Percentiles rank a stretch among this genome's conserved stretches.
These are phyloP conservation scores for Fraxinus sp. DNA, from an alignment of 305 asterid genomes.

Conservation along the genomic window DNA sequence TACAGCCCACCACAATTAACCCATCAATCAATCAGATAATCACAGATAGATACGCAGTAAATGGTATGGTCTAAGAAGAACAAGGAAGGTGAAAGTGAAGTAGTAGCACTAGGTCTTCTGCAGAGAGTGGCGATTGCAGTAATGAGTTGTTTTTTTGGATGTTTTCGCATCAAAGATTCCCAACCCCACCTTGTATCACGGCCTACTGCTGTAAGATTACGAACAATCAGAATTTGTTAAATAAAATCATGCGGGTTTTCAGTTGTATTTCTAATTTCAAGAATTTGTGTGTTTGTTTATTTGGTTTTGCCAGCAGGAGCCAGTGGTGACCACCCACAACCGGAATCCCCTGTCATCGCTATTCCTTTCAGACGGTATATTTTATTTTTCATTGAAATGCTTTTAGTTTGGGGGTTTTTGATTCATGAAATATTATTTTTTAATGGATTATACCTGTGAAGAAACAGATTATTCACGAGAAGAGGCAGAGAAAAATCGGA, in stretches of 20 bases:
- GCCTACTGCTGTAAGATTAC: conserved; percentile 32
- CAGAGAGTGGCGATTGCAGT: conserved; percentile 32
- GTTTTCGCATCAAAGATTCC: conserved; percentile 59
- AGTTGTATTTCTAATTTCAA: background rate
- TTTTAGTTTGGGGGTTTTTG: background rate
- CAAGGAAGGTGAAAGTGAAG: conserved; percentile 22
- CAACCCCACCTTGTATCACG: conserved; percentile 4
- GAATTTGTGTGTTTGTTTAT: background rate
- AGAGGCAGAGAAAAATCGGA: conserved; percentile 37
- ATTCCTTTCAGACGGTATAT: conserved; percentile 56
- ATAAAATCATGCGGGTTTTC: background rate
- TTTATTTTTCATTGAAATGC: background rate
- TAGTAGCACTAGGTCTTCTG: conserved; percentile 29
- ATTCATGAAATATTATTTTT: background rate
- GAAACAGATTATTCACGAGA: conserved; percentile 31
- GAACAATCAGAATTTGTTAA: background rate
- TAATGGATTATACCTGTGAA: conserved; percentile 21
- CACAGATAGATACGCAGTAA: conserved; percentile 14
- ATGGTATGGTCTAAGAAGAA: conserved; percentile 32
- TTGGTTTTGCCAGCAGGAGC: conserved; percentile 43
- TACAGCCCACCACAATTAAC: conserved; percentile 10
- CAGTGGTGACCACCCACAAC: conserved; percentile 40
- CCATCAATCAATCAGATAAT: conserved; percentile 23
- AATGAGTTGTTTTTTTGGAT: conserved; percentile 74
- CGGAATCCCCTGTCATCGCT: conserved; percentile 63